Evolutionary conservation across 495 filamentous ascomycete species (phyloP), one percentile per base, ranked within the genome.

Genomic region (Hypoxylon rickii): DNA sequence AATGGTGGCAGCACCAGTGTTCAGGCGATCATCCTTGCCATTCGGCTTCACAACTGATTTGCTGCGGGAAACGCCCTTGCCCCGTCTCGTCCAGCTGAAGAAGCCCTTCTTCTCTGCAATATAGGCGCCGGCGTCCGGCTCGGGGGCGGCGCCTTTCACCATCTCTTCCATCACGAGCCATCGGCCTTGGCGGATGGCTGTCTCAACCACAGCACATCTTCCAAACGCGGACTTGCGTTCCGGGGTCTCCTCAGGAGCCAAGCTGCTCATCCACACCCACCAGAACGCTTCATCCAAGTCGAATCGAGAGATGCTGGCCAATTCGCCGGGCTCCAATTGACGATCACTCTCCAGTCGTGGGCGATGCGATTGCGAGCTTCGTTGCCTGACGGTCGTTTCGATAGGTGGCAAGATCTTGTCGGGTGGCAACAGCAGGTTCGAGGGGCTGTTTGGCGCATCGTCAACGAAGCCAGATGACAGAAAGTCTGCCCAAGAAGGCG

Each of bases 241-340:
- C 0, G 83, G 70, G 1, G 91, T 85, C 70, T 98, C 94, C 63
- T 98, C 94, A 5, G 83, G 87, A 1, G 92, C 93, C 67, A 98
- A 72, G 77, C 94, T 97, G 62, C 83, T 94, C 79, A 97, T 97
- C 94, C 94, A 98, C 18, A 97, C 94, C 94, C 94, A 98, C 95
- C 95, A 98, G 70, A 98, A 98, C 0, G 92, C 87, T 67, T 97
- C 94, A 65, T 98, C 94, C 8, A 97, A 76, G 53, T 95, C 88
- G 40, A 98, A 82, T 37, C 81, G 80, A 22, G 81, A 87, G 59
- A 97, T 96, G 61, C 90, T 96, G 18, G 93, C 93, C 37, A 98
- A 79, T 78, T 98, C 94, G 33, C 91, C 94, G 2, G 93, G 95
- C 47, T 96, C 91, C 2, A 97, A 76, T 36, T 83, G 71, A 18